These are phyloP conservation scores for Colletotrichum gigasporum DNA, from an alignment of 2,329 filamentous ascomycete genomes.

Conservation along the genomic window DNA sequence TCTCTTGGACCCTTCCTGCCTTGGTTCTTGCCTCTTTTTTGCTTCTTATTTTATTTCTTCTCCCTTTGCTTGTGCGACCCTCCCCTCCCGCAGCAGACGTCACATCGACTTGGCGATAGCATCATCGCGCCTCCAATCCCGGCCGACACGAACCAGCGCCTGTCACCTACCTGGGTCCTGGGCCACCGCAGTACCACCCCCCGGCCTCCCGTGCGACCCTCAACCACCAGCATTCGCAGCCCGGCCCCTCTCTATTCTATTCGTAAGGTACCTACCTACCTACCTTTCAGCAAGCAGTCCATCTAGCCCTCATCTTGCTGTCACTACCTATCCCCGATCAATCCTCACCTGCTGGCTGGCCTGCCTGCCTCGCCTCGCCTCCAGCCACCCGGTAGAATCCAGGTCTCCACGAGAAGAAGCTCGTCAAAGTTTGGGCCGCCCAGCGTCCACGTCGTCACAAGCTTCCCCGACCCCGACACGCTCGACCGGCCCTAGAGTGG, in stretches of 20 bases:
- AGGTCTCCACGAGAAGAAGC: not conserved
- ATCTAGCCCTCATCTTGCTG: not conserved
- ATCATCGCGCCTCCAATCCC: not conserved
- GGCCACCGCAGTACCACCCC: not conserved
- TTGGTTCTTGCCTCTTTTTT: slow-evolving; percentile 13
- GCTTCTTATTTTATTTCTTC: not conserved
- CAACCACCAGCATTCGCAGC: too few relatives aligned
- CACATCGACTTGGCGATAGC: slow-evolving; percentile 22
- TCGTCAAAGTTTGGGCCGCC: slow-evolving; percentile 6
- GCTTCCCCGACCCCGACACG: slow-evolving; percentile 23
- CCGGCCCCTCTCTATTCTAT: too few relatives aligned
- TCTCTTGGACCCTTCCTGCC: slow-evolving; percentile 26
- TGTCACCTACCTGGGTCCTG: not conserved
- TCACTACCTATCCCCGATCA: not conserved
- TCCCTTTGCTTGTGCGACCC: not conserved
- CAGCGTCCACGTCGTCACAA: slow-evolving; percentile 16
- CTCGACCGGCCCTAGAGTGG: slow-evolving; percentile 8
- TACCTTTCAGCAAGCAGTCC: too few relatives aligned
- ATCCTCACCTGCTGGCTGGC: not conserved
- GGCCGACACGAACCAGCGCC: too few relatives aligned
- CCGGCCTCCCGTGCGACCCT: not conserved
- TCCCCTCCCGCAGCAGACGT: slow-evolving; percentile 8
- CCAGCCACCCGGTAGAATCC: not conserved
- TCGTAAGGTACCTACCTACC: too few relatives aligned
- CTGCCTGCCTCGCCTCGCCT: not conserved